These are phyloP conservation scores for Globisporangium canariense DNA, from an alignment of 352 stramenopile species.

Conservation along the genomic window DNA sequence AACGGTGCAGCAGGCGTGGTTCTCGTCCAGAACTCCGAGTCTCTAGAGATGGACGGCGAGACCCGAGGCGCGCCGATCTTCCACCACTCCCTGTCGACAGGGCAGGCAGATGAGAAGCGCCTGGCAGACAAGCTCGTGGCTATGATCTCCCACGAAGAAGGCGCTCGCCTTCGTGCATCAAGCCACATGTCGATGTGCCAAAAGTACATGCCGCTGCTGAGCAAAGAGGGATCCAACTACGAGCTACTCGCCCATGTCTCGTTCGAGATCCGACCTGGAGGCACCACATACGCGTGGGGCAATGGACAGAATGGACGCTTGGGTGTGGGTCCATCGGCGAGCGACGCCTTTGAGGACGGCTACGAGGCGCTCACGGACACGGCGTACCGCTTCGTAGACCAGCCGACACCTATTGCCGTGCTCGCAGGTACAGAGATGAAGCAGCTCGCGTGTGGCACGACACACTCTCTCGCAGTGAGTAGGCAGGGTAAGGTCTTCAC, in stretches of 20 bases:
- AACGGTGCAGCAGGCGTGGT: constrained; percentile 51
- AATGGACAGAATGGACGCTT: constrained; percentile 55
- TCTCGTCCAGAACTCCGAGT: constrained; percentile 35
- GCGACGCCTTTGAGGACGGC: constrained; percentile 43
- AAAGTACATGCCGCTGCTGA: constrained; percentile 25
- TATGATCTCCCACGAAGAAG: constrained; percentile 32
- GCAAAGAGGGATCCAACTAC: constrained; percentile 25
- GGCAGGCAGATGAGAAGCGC: constrained; percentile 3
- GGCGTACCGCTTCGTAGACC: constrained; percentile 49
- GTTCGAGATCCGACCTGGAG: constrained; percentile 44
- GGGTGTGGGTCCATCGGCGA: constrained; percentile 29
- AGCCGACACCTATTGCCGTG: constrained; percentile 33
- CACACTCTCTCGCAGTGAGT: constrained; percentile 58
- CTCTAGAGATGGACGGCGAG: constrained; percentile 21
- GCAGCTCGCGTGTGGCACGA: constrained; percentile 43
- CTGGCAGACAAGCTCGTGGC: constrained; percentile 22
- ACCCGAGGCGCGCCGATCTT: constrained; percentile 5
- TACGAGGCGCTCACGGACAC: constrained; percentile 73
- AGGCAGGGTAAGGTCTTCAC: constrained; percentile 45
- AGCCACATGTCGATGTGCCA: constrained; percentile 22
- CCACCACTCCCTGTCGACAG: constrained; percentile 2
- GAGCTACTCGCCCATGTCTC: constrained; percentile 43
- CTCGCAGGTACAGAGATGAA: constrained; percentile 49
- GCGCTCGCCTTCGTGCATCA: constrained; percentile 24
- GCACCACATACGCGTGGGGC: constrained; percentile 66